A percentile compares a stretch with the other conserved stretches of the same genome.
phyloP scores from a whole-genome alignment of 495 filamentous ascomycete species.

The Penicillium riverlandense region DNA sequence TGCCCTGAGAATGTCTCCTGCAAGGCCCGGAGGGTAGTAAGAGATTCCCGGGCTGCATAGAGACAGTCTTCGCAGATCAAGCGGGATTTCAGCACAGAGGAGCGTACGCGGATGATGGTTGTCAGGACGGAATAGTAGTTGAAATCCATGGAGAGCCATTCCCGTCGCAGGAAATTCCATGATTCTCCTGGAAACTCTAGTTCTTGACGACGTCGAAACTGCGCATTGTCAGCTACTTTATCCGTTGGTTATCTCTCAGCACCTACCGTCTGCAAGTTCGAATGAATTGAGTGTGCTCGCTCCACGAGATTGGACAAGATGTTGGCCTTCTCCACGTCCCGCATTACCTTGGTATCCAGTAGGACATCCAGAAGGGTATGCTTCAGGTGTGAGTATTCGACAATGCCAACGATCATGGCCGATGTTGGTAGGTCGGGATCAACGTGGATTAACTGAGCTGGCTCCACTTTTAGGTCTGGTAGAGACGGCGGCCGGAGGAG shows the following conservation, averaged over 20 bases:
- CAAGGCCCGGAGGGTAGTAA: slow-evolving; percentile 14
- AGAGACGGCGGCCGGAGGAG: slow-evolving; percentile 27
- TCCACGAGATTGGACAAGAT: slow-evolving; percentile 16
- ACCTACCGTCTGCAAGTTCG: slow-evolving; percentile 14
- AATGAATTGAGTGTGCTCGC: slow-evolving; percentile 11
- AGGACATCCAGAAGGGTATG: slow-evolving; percentile 9
- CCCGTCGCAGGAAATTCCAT: slow-evolving; percentile 11
- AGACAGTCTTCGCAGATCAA: slow-evolving; percentile 23
- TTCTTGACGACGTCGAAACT: slow-evolving; percentile 17
- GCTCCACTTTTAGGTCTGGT: slow-evolving; percentile 20
- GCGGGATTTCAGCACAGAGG: slow-evolving; percentile 15
- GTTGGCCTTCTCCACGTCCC: slow-evolving; percentile 14
- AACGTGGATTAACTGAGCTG: slow-evolving; percentile 14
- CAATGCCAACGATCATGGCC: slow-evolving; percentile 14
- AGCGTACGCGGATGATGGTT: slow-evolving; percentile 18
- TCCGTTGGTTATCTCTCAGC: background rate
- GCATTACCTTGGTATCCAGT: slow-evolving; percentile 11
- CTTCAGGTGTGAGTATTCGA: slow-evolving; percentile 20
- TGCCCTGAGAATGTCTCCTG: slow-evolving; percentile 14
- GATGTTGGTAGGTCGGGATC: slow-evolving; percentile 17
- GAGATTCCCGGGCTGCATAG: slow-evolving; percentile 16
- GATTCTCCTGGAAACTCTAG: slow-evolving; percentile 4
- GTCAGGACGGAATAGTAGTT: slow-evolving; percentile 21
- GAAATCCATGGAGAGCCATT: slow-evolving; percentile 26
- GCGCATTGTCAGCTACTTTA: background rate